Evolutionary conservation across 1,284 basidiomycete genomes (phyloP).

Genomic region (Pyrrhoderma noxium): DNA sequence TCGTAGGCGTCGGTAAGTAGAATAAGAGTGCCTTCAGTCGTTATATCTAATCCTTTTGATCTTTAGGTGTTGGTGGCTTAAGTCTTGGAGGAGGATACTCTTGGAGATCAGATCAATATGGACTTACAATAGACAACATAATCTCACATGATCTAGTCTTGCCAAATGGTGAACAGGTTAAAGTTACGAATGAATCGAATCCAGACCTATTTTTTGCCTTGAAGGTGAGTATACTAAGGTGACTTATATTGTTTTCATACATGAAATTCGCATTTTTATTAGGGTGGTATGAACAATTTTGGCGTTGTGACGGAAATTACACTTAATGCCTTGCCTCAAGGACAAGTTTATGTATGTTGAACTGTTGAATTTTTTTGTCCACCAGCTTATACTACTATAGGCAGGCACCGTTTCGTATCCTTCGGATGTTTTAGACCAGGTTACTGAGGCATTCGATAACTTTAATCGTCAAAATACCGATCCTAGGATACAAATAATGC

Average conservation of each 20-base stretch:
- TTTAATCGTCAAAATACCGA: slow-evolving; percentile 14
- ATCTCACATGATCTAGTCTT: slow-evolving; percentile 12
- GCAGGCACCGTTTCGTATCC: too few relatives aligned
- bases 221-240: background rate
- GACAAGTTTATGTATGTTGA: slow-evolving; percentile 9
- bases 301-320: slow-evolving; percentile 13
- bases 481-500: slow-evolving; percentile 11
- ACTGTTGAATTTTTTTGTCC: too few relatives aligned
- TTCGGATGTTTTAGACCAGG: background rate
- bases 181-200: slow-evolving; percentile 10
- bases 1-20: slow-evolving; percentile 18
- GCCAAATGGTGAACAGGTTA: slow-evolving; percentile 8
- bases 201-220: slow-evolving; percentile 17
- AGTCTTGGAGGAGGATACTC: slow-evolving; percentile 17
- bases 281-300: slow-evolving; percentile 17
- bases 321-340: slow-evolving; percentile 2
- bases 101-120: slow-evolving; percentile 17
- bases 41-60: background rate
- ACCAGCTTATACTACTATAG: background rate
- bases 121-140: slow-evolving; percentile 15
- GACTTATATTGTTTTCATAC: too few relatives aligned
- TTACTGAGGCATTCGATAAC: slow-evolving; percentile 12
- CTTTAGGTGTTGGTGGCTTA: slow-evolving; percentile 15
- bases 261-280: too few relatives aligned
- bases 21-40: too few relatives aligned